These are phyloP conservation scores for Lentinula novae-zelandiae DNA, from an alignment of 1,284 basidiomycete species.

Conservation along the genomic window DNA sequence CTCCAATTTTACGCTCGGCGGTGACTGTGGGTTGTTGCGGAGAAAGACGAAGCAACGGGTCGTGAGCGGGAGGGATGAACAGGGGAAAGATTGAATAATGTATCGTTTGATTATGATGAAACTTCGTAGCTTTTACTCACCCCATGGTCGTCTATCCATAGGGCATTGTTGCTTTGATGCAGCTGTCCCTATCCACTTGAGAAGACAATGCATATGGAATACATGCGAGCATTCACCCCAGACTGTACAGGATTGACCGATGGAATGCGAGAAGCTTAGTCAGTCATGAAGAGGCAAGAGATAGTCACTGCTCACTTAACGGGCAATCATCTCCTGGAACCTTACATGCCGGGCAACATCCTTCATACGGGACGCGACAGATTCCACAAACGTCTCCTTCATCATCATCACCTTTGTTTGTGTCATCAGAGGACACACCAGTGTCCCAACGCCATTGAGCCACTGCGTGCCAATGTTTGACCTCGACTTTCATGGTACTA, in stretches of 20 bases:
- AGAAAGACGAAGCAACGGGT: not conserved
- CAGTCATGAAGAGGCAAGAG: not conserved
- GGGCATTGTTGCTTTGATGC: slow-evolving; percentile 91
- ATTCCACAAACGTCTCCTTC: slow-evolving; percentile 93
- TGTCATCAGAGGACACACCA: slow-evolving; percentile 46
- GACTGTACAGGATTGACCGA: slow-evolving; percentile 43
- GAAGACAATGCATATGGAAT: slow-evolving; percentile 92
- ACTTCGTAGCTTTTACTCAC: slow-evolving; percentile 43
- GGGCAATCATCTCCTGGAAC: slow-evolving; percentile 97
- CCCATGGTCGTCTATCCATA: slow-evolving; percentile 90
- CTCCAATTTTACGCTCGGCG: not conserved
- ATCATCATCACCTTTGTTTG: slow-evolving; percentile 39
- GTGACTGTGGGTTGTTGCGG: not conserved
- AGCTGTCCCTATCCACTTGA: slow-evolving; percentile 90
- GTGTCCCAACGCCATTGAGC: slow-evolving; percentile 88
- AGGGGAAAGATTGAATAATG: too few species aligned
- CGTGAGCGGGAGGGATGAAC: not conserved
- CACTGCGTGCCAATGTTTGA: slow-evolving; percentile 83
- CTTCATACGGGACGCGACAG: slow-evolving; percentile 88
- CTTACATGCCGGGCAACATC: slow-evolving; percentile 91
- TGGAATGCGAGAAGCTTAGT: not conserved
- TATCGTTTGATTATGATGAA: too few species aligned
- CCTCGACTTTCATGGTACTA: slow-evolving; percentile 67
- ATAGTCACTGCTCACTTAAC: slow-evolving; percentile 59
- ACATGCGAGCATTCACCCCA: slow-evolving; percentile 96